Conservation (phyloP, 2,329 filamentous ascomycete species). For the Rutstroemia sydowiana region DNA sequence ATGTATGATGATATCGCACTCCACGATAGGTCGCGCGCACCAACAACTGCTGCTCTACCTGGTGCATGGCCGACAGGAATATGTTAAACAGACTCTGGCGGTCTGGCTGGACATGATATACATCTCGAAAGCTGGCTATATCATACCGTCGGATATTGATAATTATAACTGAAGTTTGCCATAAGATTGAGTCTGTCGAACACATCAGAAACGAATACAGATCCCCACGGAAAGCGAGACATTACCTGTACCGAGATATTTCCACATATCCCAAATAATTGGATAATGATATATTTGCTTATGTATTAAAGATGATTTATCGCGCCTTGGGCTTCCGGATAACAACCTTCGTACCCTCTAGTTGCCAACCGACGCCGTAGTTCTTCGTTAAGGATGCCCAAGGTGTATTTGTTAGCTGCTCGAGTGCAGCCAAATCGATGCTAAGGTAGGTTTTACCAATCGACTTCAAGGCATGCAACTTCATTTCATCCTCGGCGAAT, state of each 20-base stretch:
- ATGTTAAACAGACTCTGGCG: no score
- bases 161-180: not conserved
- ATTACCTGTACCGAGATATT: not conserved
- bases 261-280: not conserved
- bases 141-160: not conserved
- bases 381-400: conserved; percentile 65
- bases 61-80: no score
- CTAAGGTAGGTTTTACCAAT: conserved; percentile 74
- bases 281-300: not conserved
- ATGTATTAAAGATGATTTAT: conserved; percentile 20
- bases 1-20: no score
- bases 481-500: conserved; percentile 68
- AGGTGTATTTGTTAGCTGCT: conserved; percentile 56
- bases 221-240: no score
- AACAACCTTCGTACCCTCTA: conserved; percentile 65
- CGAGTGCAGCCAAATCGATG: conserved; percentile 61
- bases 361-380: conserved; percentile 78
- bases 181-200: not conserved
- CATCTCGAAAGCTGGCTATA: no score
- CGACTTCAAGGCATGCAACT: conserved; percentile 75
- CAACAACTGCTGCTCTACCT: no score
- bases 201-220: no score
- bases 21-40: no score
- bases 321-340: conserved; percentile 56
- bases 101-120: no score